A percentile compares a stretch with the other conserved stretches of the same genome.
Conservation (phyloP, 1,284 basidiomycete species). For the Wallemia mellicola region DNA sequence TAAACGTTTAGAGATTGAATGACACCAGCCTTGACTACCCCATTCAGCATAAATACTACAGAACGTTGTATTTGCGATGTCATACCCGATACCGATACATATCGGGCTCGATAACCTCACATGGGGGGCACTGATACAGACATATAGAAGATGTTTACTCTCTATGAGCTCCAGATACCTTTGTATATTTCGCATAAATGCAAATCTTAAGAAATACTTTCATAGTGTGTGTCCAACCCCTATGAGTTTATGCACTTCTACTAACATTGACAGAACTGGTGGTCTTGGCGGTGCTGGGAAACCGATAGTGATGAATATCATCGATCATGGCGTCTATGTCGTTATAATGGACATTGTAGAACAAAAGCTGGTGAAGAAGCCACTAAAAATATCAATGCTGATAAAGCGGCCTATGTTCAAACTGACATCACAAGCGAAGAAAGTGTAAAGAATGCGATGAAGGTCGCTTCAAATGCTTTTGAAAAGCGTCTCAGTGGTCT, state of each 20-base stretch:
- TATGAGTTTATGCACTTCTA: too few relatives aligned
- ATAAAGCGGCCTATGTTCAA: neutral
- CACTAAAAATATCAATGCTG: neutral
- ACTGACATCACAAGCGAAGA: neutral
- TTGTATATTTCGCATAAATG: neutral
- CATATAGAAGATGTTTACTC: neutral
- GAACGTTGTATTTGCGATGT: too few relatives aligned
- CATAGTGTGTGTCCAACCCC: neutral
- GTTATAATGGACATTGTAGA: neutral
- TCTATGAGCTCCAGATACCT: neutral
- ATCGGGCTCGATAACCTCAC: too few relatives aligned
- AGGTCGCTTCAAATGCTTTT: neutral
- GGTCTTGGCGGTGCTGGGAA: neutral
- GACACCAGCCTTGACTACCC: too few relatives aligned
- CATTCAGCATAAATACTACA: too few relatives aligned
- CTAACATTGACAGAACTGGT: too few relatives aligned
- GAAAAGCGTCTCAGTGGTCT: slow-evolving; percentile 10
- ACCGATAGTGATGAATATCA: neutral
- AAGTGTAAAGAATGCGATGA: neutral
- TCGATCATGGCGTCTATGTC: neutral
- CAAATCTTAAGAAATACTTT: neutral
- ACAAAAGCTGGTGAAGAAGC: neutral
- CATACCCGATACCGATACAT: too few relatives aligned
- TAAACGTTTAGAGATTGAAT: too few relatives aligned
- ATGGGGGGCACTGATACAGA: too few relatives aligned